Conservation (phyloP, 164 flowering plant genomes). For the Platanus orientalis region DNA sequence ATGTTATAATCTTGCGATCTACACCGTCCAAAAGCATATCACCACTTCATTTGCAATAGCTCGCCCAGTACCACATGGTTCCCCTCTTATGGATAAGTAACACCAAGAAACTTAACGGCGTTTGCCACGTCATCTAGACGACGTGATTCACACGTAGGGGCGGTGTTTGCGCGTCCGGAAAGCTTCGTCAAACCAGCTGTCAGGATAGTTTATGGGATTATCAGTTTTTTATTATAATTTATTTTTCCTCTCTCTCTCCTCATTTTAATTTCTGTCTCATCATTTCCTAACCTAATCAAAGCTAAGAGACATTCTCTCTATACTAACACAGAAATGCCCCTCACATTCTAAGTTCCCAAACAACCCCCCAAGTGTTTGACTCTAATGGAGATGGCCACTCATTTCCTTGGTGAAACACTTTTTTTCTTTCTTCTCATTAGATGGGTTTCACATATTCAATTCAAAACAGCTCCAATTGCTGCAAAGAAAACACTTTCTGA, state of each 20-base stretch:
- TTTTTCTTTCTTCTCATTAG: too few relatives aligned
- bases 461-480: too few relatives aligned
- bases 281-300: not conserved
- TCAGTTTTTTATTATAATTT: not conserved
- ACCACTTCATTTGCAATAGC: too few relatives aligned
- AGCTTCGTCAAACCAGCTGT: conserved; percentile 23
- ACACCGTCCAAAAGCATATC: too few relatives aligned
- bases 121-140: not conserved
- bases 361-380: too few relatives aligned
- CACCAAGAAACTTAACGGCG: conserved; percentile 6
- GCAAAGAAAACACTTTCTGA: too few relatives aligned
- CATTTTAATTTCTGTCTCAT: not conserved
- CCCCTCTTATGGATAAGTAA: too few relatives aligned
- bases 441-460: too few relatives aligned
- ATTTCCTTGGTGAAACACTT: too few relatives aligned
- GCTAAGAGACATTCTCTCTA: not conserved
- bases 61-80: too few relatives aligned
- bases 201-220: not conserved
- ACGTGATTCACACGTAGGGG: conserved; percentile 4
- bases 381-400: too few relatives aligned
- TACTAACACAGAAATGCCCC: conserved; percentile 2
- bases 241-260: not conserved
- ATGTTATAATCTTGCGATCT: too few relatives aligned
- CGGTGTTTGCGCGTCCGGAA: conserved; percentile 32
- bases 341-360: not conserved